phyloP scores from a whole-genome alignment of 1,139 yeast species.

The Starmera stellimalicola region DNA sequence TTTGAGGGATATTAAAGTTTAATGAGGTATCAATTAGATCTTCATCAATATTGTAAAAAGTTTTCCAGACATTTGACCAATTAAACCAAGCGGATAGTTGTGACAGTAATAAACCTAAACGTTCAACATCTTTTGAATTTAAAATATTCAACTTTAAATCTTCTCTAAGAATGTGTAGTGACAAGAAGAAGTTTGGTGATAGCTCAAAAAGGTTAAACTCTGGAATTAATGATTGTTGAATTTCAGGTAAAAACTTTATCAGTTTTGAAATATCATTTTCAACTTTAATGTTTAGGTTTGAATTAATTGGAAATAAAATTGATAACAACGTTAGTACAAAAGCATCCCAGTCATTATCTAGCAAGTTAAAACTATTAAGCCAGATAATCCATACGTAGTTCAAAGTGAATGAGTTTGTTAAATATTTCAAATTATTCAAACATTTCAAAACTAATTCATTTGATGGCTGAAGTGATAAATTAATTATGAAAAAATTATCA shows the following conservation, averaged over 20 bases:
- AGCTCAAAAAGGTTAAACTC: constrained; percentile 30
- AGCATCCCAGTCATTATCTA: constrained; percentile 64
- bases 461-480: constrained; percentile 38
- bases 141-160: constrained; percentile 56
- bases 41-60: constrained; percentile 35
- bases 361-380: constrained; percentile 18
- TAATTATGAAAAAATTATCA: constrained; percentile 19
- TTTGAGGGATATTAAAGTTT: constrained; percentile 32
- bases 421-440: constrained; percentile 39
- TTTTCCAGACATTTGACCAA: constrained; percentile 64
- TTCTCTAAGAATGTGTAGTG: constrained; percentile 71
- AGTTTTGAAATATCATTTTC: constrained; percentile 12
- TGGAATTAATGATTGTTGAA: constrained; percentile 13
- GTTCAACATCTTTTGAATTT: constrained; percentile 26
- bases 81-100: constrained; percentile 61
- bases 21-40: constrained; percentile 7
- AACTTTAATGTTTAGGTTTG: constrained; percentile 6
- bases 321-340: constrained; percentile 44
- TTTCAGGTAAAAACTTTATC: constrained; percentile 5
- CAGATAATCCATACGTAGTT: constrained; percentile 40
- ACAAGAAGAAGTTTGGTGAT: constrained; percentile 54
- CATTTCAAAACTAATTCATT: constrained; percentile 33
- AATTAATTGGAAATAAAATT: constrained; percentile 33
- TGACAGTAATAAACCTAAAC: constrained; percentile 45
- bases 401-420: constrained; percentile 49